Evolutionary conservation across 108 stramenopile genomes (phyloP).

Genomic region (Pseudonitzschia multistriata): DNA sequence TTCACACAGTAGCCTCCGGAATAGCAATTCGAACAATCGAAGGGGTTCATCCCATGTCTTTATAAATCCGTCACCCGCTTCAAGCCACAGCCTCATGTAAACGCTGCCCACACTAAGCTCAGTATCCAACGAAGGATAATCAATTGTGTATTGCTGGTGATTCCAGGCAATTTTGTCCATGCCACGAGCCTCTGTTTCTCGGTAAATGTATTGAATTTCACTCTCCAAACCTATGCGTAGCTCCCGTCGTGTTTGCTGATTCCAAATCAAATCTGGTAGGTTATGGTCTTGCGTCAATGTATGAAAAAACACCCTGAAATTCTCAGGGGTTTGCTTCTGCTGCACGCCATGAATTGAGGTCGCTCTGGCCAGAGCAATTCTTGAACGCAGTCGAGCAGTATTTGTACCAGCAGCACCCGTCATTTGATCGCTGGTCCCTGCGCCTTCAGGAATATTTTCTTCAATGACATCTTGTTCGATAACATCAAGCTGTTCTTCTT

Average conservation of each 20-base stretch:
- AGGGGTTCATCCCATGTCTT: conserved; percentile 68
- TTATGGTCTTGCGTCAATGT: conserved; percentile 68
- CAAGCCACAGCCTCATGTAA: conserved; percentile 77
- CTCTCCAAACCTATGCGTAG: conserved; percentile 70
- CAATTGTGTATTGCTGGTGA: conserved; percentile 74
- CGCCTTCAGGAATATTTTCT: conserved; percentile 29
- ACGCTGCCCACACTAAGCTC: conserved; percentile 70
- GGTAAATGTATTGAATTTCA: conserved; percentile 59
- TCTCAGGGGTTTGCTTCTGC: conserved; percentile 29
- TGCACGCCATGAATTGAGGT: conserved; percentile 16
- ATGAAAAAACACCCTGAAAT: conserved; percentile 66
- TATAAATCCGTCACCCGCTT: conserved; percentile 74
- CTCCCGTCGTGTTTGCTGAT: conserved; percentile 72
- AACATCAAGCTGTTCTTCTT: conserved; percentile 71
- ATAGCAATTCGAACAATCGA: conserved; percentile 68
- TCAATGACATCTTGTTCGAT: conserved; percentile 55
- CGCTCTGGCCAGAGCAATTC: conserved; percentile 42
- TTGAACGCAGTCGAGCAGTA: conserved; percentile 47
- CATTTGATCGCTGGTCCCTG: not conserved
- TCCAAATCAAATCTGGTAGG: conserved; percentile 83
- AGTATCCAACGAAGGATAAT: conserved; percentile 65
- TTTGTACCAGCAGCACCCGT: conserved; percentile 51
- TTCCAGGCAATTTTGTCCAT: conserved; percentile 76
- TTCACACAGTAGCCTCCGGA: conserved; percentile 74
- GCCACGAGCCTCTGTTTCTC: conserved; percentile 56